These are phyloP conservation scores for Pneumocystis wakefieldiae DNA, from an alignment of 1,139 yeast genomes.

Conservation along the genomic window DNA sequence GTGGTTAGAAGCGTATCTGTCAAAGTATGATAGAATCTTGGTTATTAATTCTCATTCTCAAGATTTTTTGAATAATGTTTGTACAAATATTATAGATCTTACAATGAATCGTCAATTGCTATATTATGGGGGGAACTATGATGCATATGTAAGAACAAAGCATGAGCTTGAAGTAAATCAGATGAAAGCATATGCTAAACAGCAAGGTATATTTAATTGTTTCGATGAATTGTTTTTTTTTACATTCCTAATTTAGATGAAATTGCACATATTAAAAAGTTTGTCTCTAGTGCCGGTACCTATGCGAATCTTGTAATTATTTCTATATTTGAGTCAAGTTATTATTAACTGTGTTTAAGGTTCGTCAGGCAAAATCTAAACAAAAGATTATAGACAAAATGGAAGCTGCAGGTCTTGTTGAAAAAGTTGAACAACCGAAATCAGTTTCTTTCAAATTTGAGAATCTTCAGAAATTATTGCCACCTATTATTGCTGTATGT, in stretches of 20 bases:
- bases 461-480: constrained; percentile 92
- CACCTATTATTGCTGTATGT: constrained; percentile 71
- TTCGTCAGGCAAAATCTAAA: constrained; percentile 96
- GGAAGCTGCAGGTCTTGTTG: constrained; percentile 98
- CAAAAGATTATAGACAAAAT: constrained; percentile 98
- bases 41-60: constrained; percentile 95
- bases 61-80: constrained; percentile 98
- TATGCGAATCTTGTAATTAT: constrained; percentile 70
- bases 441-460: constrained; percentile 91
- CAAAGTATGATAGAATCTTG: constrained; percentile 83
- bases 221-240: not conserved
- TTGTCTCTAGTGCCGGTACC: constrained; percentile 99
- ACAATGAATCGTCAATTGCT: constrained; percentile 51
- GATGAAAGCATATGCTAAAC: constrained; percentile 80
- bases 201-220: constrained; percentile 3
- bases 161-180: constrained; percentile 88
- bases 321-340: too few relatives aligned
- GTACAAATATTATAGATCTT: constrained; percentile 97
- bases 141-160: constrained; percentile 89
- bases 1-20: constrained; percentile 96
- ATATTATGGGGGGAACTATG: constrained; percentile 96
- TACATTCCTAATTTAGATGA: constrained; percentile 51
- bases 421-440: constrained; percentile 82
- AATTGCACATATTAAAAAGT: constrained; percentile 93
- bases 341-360: not conserved